phyloP scores from a whole-genome alignment of 805 yeast species.

The Pichia rugopelliculosa region DNA sequence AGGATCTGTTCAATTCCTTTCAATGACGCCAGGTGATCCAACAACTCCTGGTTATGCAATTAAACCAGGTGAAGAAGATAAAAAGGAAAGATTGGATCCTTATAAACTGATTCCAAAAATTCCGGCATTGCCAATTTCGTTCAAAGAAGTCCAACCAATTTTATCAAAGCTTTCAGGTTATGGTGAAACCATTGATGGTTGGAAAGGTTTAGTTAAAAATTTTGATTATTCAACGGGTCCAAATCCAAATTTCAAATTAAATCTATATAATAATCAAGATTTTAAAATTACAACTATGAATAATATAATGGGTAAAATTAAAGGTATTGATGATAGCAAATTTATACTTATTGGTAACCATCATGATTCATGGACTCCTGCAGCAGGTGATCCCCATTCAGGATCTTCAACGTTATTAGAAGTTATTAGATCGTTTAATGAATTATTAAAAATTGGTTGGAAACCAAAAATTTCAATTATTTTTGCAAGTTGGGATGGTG shows the following conservation, averaged over 20 bases:
- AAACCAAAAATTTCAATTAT: slow-evolving; percentile 63
- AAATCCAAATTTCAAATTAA: slow-evolving; percentile 34
- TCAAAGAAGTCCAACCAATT: slow-evolving; percentile 55
- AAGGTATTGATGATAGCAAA: slow-evolving; percentile 45
- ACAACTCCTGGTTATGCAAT: slow-evolving; percentile 66
- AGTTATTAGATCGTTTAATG: slow-evolving; percentile 51
- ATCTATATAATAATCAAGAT: slow-evolving; percentile 53
- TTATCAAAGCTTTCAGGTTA: slow-evolving; percentile 49
- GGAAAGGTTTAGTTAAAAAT: slow-evolving; percentile 30
- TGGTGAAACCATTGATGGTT: slow-evolving; percentile 36
- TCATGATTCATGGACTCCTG: slow-evolving; percentile 74
- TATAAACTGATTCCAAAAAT: slow-evolving; percentile 47
- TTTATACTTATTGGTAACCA: slow-evolving; percentile 67
- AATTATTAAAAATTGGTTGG: slow-evolving; percentile 53
- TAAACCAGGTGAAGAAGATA: slow-evolving; percentile 46
- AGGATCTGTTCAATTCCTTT: slow-evolving; percentile 62
- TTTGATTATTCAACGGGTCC: slow-evolving; percentile 32
- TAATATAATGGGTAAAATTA: slow-evolving; percentile 56
- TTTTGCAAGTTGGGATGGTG: slow-evolving; percentile 79
- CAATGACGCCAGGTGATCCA: slow-evolving; percentile 68
- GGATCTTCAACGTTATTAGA: slow-evolving; percentile 64
- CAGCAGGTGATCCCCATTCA: slow-evolving; percentile 74
- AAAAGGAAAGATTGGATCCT: slow-evolving; percentile 45
- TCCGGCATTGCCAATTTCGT: slow-evolving; percentile 66
- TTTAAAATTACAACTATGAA: slow-evolving; percentile 54